Evolutionary conservation across 2,329 filamentous ascomycete genomes (phyloP), one percentile per base, ranked within the genome.

Genomic region (Aspergillus alliaceus): DNA sequence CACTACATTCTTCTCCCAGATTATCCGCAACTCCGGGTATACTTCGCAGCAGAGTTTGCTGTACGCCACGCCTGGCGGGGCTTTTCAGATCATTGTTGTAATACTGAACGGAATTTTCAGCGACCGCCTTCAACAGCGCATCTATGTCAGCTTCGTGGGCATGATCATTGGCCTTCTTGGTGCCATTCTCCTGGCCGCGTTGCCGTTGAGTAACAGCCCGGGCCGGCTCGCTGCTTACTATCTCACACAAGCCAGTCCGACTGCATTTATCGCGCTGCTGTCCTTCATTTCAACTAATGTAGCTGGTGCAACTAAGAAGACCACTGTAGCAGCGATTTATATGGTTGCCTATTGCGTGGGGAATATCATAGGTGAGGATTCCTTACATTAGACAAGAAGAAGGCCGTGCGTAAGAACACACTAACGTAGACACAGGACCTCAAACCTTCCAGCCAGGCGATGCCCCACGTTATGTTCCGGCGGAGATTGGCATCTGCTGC

Each of bases 1-100:
- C n/a, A 65, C 63, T n/a, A 62, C 59, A 9, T 64, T 64, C 15
- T 42, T 42, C 22, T 42, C 39, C 1, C 39, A 42, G 39, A 42
- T 42, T 14, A 42, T 42, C 39, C 39, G 39, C 39, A 42, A 42
- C 9, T 42, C 39, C 6, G 39, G 39, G 12, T 42, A 42, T 42
- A 42, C 39, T 2, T 42, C 39, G n/a, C 39, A 42, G 39, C 39
- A 42, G 22, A 42, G 39, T 42, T 42, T 42, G 39, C 39, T 42
- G 11, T 42, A 42, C 39, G 39, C 39, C 22, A 42, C 39, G 12
- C 39, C 39, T 11, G 39, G 39, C 2, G 39, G 39, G 6, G 39
- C 39, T 24, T 42, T 42, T 4, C 39, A 42, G 39, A 42, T 22
- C 3, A 42, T 42, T 25, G 39, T 42, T 2, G 39, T 42, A 14